Conservation (phyloP, 176 grass and related monocot species). For the Coix lacrymajobi region DNA sequence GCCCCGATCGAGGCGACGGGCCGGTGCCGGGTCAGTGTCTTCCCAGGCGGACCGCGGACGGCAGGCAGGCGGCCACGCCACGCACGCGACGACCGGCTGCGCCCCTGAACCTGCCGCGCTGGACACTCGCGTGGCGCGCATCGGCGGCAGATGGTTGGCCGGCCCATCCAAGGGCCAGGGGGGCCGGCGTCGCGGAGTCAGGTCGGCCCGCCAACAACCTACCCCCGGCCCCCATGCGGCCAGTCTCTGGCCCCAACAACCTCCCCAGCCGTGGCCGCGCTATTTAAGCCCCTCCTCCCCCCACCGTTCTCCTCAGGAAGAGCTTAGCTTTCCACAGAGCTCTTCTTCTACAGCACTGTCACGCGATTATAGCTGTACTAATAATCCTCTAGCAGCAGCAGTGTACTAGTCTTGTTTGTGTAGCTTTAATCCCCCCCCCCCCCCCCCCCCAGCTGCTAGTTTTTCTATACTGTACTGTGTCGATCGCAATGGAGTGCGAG, state of each 20-base stretch:
- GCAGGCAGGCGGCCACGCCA: slow-evolving; percentile 20
- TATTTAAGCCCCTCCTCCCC: slow-evolving; percentile 53
- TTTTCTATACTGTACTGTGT: background rate
- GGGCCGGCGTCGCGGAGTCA: background rate
- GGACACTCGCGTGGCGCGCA: slow-evolving; percentile 2
- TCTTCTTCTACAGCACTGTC: slow-evolving; percentile 35
- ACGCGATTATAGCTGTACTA: background rate
- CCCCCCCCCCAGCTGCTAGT: background rate
- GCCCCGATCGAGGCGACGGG: background rate
- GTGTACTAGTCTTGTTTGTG: background rate
- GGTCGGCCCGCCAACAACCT: slow-evolving; percentile 34
- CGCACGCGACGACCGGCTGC: background rate
- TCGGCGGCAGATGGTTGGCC: background rate
- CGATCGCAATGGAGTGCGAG: slow-evolving; percentile 22
- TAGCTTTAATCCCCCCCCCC: background rate
- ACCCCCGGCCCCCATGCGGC: background rate
- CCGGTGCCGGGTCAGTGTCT: background rate
- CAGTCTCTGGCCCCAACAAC: slow-evolving; percentile 29
- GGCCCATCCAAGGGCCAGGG: slow-evolving; percentile 19
- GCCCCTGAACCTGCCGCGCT: background rate
- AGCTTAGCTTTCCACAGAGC: slow-evolving; percentile 30
- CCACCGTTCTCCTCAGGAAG: slow-evolving; percentile 28
- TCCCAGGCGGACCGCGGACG: background rate
- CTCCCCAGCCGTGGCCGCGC: slow-evolving; percentile 14
- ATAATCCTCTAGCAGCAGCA: background rate